A percentile compares a stretch with the other conserved stretches of the same genome.
phyloP scores from a whole-genome alignment of 305 asterid genomes.

The Rubia peregrina region DNA sequence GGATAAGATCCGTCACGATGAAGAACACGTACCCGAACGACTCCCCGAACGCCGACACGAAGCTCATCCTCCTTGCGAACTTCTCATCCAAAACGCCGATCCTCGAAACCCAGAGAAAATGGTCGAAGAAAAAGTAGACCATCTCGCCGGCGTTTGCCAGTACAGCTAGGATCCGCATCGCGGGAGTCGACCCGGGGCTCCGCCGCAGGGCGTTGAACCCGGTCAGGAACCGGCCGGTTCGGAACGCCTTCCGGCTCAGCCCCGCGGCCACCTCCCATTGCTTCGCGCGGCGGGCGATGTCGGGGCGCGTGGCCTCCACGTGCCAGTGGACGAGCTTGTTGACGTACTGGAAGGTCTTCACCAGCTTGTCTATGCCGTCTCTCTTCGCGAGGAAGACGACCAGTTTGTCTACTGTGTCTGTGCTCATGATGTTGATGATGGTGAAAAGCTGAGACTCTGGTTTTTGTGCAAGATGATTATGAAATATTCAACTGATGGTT shows the following conservation, averaged over 20 bases:
- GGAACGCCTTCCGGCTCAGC: slow-evolving; percentile 90
- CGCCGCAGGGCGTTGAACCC: slow-evolving; percentile 79
- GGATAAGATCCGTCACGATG: slow-evolving; percentile 45
- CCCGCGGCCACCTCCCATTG: slow-evolving; percentile 86
- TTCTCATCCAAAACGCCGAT: slow-evolving; percentile 58
- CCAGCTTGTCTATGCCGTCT: slow-evolving; percentile 92
- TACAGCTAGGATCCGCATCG: slow-evolving; percentile 48
- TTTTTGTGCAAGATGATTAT: not conserved
- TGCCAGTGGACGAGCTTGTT: slow-evolving; percentile 78
- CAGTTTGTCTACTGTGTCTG: slow-evolving; percentile 67
- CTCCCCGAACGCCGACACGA: slow-evolving; percentile 90
- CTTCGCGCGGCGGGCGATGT: slow-evolving; percentile 56
- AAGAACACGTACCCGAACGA: slow-evolving; percentile 71
- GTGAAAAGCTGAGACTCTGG: not conserved
- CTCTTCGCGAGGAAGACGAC: slow-evolving; percentile 82
- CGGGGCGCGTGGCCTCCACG: slow-evolving; percentile 39
- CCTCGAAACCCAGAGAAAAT: slow-evolving; percentile 77
- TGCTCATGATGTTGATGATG: slow-evolving; percentile 31
- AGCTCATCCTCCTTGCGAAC: slow-evolving; percentile 62
- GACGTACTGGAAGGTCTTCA: slow-evolving; percentile 81
- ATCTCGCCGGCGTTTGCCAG: slow-evolving; percentile 80
- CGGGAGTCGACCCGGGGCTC: slow-evolving; percentile 42
- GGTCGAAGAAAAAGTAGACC: slow-evolving; percentile 95
- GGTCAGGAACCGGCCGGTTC: slow-evolving; percentile 74
- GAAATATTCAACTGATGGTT: not conserved